A percentile compares a stretch with the other conserved stretches of the same genome.
Conservation (phyloP, 2,329 filamentous ascomycete genomes). For the Parascedosporium putredinis region DNA sequence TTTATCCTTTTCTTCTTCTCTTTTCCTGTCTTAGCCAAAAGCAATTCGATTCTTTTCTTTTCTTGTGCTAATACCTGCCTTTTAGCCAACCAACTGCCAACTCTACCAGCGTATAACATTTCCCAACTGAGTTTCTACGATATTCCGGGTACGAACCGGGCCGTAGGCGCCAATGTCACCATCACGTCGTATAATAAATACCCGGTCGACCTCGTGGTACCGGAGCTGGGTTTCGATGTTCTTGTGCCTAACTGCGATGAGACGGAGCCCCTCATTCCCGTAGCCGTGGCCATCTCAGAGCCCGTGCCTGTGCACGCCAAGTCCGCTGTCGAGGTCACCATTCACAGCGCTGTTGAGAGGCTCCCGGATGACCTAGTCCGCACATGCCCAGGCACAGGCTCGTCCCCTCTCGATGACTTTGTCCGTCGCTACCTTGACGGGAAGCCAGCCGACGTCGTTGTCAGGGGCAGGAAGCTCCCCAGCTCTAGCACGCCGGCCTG, state of each 20-base stretch:
- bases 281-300: slow-evolving; percentile 66
- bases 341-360: slow-evolving; percentile 60
- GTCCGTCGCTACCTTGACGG: slow-evolving; percentile 75
- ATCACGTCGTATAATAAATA: slow-evolving; percentile 65
- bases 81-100: slow-evolving; percentile 60
- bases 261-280: slow-evolving; percentile 61
- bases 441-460: slow-evolving; percentile 66
- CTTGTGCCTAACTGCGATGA: slow-evolving; percentile 71
- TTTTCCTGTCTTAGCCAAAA: neutral
- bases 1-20: neutral
- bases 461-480: slow-evolving; percentile 65
- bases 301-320: slow-evolving; percentile 58
- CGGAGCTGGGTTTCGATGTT: slow-evolving; percentile 73
- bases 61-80: slow-evolving; percentile 20
- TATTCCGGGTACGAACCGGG: slow-evolving; percentile 44
- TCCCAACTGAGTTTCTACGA: slow-evolving; percentile 72
- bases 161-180: slow-evolving; percentile 72
- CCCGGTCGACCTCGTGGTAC: slow-evolving; percentile 65
- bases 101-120: slow-evolving; percentile 73
- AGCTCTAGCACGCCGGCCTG: slow-evolving; percentile 64
- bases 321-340: slow-evolving; percentile 56
- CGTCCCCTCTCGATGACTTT: slow-evolving; percentile 76
- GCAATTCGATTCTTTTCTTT: slow-evolving; percentile 18
- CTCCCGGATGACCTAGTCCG: slow-evolving; percentile 64
- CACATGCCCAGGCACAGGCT: slow-evolving; percentile 63